Conservation (phyloP, 257 asterid genomes). For the Buddleja alternifolia region DNA sequence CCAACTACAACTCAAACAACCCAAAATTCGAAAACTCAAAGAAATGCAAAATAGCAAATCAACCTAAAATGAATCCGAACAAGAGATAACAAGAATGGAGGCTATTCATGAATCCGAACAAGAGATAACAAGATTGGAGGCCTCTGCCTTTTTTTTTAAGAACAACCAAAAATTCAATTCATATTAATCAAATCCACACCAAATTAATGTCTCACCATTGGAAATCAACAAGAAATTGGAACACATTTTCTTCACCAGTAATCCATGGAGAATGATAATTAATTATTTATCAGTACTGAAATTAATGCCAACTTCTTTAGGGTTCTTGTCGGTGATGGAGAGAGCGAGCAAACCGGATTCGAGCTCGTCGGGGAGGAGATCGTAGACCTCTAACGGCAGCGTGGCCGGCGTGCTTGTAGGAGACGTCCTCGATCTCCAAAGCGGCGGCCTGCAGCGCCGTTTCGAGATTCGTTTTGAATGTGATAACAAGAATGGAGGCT, state of each 20-base stretch:
- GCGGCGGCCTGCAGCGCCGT: slow-evolving; percentile 66
- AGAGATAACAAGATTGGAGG: too few relatives aligned
- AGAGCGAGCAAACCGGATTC: slow-evolving; percentile 87
- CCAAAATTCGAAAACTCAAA: too few relatives aligned
- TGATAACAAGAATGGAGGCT: too few relatives aligned
- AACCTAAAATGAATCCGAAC: too few relatives aligned
- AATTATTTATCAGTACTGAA: too few relatives aligned
- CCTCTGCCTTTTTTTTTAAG: too few relatives aligned
- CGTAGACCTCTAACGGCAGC: slow-evolving; percentile 81
- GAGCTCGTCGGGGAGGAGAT: slow-evolving; percentile 83
- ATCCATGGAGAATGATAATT: not conserved
- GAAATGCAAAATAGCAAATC: too few relatives aligned
- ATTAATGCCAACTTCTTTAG: slow-evolving; percentile 60
- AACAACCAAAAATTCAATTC: not conserved
- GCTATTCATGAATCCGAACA: too few relatives aligned
- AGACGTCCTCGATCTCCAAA: slow-evolving; percentile 86
- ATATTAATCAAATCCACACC: not conserved
- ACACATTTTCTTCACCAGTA: not conserved
- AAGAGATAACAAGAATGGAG: too few relatives aligned
- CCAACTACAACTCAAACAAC: too few relatives aligned
- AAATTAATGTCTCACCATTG: not conserved
- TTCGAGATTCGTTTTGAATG: slow-evolving; percentile 74
- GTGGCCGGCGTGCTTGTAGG: slow-evolving; percentile 94
- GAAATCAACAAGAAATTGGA: not conserved
- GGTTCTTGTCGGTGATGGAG: slow-evolving; percentile 82